phyloP scores from a whole-genome alignment of 2,329 filamentous ascomycete genomes.

The Sclerotinia nivalis region DNA sequence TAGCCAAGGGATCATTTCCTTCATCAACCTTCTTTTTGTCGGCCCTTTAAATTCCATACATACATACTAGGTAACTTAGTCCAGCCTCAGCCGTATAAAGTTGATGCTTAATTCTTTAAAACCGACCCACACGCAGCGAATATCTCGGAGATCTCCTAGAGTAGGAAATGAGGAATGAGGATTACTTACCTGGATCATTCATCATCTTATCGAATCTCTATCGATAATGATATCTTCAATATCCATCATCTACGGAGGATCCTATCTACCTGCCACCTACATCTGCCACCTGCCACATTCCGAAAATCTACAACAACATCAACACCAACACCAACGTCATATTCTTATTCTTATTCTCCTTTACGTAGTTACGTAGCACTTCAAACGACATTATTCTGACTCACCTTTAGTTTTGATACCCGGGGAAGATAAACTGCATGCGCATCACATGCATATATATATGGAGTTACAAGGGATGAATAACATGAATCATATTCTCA shows the following conservation, averaged over 20 bases:
- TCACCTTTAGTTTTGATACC: neutral
- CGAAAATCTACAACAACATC: neutral
- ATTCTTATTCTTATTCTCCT: too few species aligned
- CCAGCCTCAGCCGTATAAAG: neutral
- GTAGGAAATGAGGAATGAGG: neutral
- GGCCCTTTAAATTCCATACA: neutral
- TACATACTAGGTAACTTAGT: neutral
- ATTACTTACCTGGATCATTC: neutral
- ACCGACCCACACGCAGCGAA: neutral
- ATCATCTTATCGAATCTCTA: slow-evolving; percentile 10
- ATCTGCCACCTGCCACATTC: neutral
- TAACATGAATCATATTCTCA: too few species aligned
- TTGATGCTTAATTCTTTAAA: neutral
- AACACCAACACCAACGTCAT: neutral
- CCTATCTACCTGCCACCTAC: neutral
- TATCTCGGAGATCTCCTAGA: neutral
- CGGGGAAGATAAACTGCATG: neutral
- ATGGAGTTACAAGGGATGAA: too few species aligned
- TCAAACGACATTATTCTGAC: neutral
- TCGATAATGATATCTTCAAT: neutral
- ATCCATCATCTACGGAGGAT: neutral
- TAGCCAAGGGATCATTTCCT: neutral
- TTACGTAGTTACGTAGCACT: too few species aligned
- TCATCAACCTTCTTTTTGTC: neutral
- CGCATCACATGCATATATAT: too few species aligned